Evolutionary conservation across 768 basidiomycete species (phyloP).

Genomic region (Naematelia aurantialba): DNA sequence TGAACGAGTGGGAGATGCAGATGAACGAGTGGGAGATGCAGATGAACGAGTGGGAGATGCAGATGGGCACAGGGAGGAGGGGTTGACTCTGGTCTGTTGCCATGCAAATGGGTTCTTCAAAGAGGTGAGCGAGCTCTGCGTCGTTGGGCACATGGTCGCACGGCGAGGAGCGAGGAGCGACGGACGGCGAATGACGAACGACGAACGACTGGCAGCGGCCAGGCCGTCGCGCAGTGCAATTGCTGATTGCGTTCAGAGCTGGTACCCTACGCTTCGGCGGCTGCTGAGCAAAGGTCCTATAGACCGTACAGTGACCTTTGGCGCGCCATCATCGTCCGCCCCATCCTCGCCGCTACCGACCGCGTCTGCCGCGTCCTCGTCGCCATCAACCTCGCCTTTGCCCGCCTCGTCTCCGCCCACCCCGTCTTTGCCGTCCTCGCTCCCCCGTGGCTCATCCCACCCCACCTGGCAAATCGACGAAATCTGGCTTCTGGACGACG

Average conservation of each 20-base stretch:
- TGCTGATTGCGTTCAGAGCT: constrained; percentile 57
- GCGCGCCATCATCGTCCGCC: constrained; percentile 10
- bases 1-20: neutral
- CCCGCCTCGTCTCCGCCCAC: neutral
- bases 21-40: neutral
- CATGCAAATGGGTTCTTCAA: constrained; percentile 88
- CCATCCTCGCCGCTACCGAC: too few species aligned
- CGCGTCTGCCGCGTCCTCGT: neutral
- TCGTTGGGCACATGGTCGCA: neutral
- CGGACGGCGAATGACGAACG: neutral
- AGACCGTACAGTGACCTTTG: constrained; percentile 8
- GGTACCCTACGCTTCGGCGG: constrained; percentile 64
- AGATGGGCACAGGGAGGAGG: constrained; percentile 39
- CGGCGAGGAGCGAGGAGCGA: too few species aligned
- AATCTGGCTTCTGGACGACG: constrained; percentile 77
- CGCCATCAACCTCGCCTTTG: constrained; percentile 1
- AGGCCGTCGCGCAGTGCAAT: neutral
- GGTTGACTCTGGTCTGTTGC: constrained; percentile 68
- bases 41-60: constrained; percentile 18
- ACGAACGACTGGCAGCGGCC: neutral
- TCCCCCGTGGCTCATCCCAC: neutral
- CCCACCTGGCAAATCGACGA: constrained; percentile 58
- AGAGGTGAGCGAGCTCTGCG: constrained; percentile 58
- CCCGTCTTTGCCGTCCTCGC: neutral
- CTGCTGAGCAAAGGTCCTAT: constrained; percentile 55